A percentile compares a stretch with the other conserved stretches of the same genome.
Conservation (phyloP, 768 basidiomycete species). For the Mycena metata region DNA sequence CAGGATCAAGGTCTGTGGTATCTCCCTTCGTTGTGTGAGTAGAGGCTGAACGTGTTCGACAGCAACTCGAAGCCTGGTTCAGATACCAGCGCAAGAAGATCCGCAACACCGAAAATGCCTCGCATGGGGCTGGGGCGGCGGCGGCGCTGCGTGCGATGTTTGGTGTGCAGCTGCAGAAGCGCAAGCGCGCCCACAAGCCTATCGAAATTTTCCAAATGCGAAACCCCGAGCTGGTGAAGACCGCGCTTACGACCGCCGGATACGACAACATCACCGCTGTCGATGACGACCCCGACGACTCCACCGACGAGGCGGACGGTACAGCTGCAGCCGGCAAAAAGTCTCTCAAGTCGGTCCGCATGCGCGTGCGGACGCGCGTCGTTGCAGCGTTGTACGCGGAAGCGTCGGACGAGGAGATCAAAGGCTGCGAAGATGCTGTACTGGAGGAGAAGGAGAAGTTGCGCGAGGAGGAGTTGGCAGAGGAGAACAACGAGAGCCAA, state of each 20-base stretch:
- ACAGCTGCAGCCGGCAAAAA: neutral
- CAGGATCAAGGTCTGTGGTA: neutral
- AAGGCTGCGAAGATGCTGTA: no score
- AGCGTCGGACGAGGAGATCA: no score
- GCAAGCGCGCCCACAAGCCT: slow-evolving; percentile 1
- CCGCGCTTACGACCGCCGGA: neutral
- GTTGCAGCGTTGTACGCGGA: neutral
- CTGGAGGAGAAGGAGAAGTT: no score
- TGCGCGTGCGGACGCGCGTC: slow-evolving; percentile 13
- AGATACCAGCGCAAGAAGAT: no score
- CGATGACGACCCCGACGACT: neutral
- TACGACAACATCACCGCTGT: neutral
- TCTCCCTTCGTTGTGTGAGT: neutral
- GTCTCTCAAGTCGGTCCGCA: neutral
- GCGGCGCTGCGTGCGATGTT: no score
- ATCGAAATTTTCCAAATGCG: slow-evolving; percentile 23
- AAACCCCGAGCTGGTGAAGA: neutral
- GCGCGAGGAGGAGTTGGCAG: no score
- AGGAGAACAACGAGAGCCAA: no score
- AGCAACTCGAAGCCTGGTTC: slow-evolving; percentile 22
- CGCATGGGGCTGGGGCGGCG: no score
- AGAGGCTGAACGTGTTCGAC: neutral
- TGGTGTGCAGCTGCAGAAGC: no score
- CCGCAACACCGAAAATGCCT: no score
- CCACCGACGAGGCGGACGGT: neutral